phyloP scores from a whole-genome alignment of 495 filamentous ascomycete genomes.

The Articulospora tetracladia region DNA sequence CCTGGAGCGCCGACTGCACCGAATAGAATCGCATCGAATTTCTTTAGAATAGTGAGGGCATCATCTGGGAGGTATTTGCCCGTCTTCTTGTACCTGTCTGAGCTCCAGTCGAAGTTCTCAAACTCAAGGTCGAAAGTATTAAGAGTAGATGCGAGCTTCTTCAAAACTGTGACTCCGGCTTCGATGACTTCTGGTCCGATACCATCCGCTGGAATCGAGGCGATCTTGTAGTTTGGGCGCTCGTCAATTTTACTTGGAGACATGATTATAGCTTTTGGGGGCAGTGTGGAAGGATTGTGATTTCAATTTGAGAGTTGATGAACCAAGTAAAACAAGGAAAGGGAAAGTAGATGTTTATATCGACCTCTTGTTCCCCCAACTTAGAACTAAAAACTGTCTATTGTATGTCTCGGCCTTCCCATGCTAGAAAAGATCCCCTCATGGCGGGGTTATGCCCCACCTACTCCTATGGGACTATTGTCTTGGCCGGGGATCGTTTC shows the following conservation, averaged over 20 bases:
- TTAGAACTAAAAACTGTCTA: no score
- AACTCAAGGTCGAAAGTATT: constrained; percentile 46
- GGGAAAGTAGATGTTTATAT: no score
- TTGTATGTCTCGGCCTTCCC: no score
- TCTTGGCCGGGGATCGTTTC: constrained; percentile 1
- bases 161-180: constrained; percentile 42
- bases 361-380: no score
- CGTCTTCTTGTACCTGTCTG: constrained; percentile 45
- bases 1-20: constrained; percentile 53
- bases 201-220: constrained; percentile 50
- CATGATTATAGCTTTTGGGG: constrained; percentile 1
- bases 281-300: no score
- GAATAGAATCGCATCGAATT: constrained; percentile 52
- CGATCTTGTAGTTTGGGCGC: constrained; percentile 30
- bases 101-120: constrained; percentile 49
- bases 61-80: constrained; percentile 53
- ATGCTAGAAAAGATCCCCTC: no score
- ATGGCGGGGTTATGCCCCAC: no score
- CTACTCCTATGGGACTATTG: not conserved
- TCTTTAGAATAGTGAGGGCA: constrained; percentile 46
- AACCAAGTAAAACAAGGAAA: not conserved
- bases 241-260: constrained; percentile 4
- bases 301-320: no score
- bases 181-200: constrained; percentile 52
- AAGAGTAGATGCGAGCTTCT: constrained; percentile 38